These are phyloP conservation scores for Jacaranda copaia DNA, from an alignment of 257 asterid genomes.

Conservation along the genomic window DNA sequence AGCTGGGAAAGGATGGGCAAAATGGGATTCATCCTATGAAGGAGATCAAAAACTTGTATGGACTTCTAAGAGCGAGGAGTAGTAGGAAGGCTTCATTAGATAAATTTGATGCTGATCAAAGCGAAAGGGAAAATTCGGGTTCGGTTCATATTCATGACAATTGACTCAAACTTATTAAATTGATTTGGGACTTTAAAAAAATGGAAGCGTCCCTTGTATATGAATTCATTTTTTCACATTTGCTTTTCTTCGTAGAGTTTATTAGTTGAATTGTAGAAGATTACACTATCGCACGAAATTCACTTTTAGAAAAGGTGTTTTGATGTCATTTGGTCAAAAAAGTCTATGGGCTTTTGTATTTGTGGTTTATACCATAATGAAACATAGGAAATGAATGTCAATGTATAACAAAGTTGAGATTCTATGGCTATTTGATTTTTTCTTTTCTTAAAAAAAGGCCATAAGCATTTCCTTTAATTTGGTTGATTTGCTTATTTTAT, in stretches of 20 bases:
- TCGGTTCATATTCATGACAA: conserved; percentile 26
- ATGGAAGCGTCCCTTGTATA: conserved; percentile 6
- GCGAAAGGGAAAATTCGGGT: conserved; percentile 51
- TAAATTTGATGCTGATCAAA: conserved; percentile 30
- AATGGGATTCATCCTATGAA: conserved; percentile 39
- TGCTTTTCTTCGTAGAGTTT: not conserved
- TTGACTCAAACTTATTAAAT: not conserved
- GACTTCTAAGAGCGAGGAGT: conserved; percentile 51
- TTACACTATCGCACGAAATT: too few species aligned
- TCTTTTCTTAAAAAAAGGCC: too few species aligned
- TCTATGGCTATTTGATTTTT: too few species aligned
- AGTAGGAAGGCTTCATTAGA: conserved; percentile 50
- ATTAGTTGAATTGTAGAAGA: not conserved
- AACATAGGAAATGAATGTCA: too few species aligned
- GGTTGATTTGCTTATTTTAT: too few species aligned
- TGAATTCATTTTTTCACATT: not conserved
- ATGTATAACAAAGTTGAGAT: too few species aligned
- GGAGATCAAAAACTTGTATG: conserved; percentile 58
- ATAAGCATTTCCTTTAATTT: too few species aligned
- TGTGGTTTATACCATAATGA: too few species aligned
- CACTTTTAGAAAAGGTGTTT: not conserved
- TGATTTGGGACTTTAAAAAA: not conserved
- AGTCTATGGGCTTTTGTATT: not conserved
- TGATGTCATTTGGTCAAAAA: not conserved
- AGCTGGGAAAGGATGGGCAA: conserved; percentile 41